Conservation (phyloP, 148 eudicot genomes). For the Persicaria tinctoria region DNA sequence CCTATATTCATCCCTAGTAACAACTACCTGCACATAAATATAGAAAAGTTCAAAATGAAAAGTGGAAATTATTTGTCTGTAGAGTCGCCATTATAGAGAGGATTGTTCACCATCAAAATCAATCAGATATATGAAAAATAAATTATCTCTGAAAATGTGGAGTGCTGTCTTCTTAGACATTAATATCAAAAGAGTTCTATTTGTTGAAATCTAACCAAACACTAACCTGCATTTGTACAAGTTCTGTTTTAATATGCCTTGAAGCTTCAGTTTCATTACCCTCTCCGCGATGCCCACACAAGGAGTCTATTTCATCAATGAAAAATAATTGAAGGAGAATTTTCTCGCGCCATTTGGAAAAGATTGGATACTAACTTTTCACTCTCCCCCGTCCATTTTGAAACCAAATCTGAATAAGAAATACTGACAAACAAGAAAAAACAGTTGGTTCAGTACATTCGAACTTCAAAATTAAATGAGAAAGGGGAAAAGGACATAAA, state of each 20-base stretch:
- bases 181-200: background rate
- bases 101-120: no score
- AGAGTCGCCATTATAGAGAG: no score
- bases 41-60: no score
- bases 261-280: conserved; percentile 99
- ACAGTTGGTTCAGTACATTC: conserved; percentile 27
- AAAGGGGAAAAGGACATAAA: background rate
- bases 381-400: conserved; percentile 99
- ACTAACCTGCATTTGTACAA: conserved; percentile 97
- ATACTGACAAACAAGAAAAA: conserved; percentile 46
- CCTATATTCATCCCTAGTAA: no score
- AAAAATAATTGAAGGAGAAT: conserved; percentile 88
- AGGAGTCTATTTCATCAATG: conserved; percentile 94
- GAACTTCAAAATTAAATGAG: no score
- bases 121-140: no score
- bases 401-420: conserved; percentile 96
- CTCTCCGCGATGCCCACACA: conserved; percentile 99
- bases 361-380: conserved; percentile 95
- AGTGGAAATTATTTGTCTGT: no score
- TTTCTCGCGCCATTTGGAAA: conserved; percentile 98
- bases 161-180: background rate
- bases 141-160: background rate
- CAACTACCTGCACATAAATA: no score
- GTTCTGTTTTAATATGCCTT: conserved; percentile 94
- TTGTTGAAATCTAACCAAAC: background rate